Evolutionary conservation across 2,329 filamentous ascomycete species (phyloP), one percentile per base, ranked within the genome.

Genomic region (Aspergillus eucalypticola): DNA sequence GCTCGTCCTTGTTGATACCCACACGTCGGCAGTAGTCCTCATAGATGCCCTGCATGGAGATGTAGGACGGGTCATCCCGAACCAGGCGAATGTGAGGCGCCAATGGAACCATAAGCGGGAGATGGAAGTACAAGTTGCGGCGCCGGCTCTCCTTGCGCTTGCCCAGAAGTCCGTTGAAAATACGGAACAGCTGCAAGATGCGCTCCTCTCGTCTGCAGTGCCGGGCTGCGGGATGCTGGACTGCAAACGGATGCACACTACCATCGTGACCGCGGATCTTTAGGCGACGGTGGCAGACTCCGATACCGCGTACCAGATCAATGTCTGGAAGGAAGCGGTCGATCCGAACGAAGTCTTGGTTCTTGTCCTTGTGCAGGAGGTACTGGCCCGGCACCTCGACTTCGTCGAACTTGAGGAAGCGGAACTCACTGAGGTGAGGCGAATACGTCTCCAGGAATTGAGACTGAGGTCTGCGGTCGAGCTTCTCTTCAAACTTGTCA

Each of bases 301-400:
- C 92, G 68, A 96, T 92, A 8, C 90, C 91, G 58, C 95, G 89
- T 44, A 99, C 91, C 55, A 98, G 84, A 68, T 99, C 94, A 19
- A 99, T 92, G 66, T 95, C 91, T 8, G 96, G 93, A 69, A 99
- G 79, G 85, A 99, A 99, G 23, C 94, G 90, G 75, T 99, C 96
- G 66, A 99, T 98, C 49, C 93, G 90, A 66, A 99, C 89, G 73
- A 99, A 99, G 75, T 99, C 95, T 69, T 96, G 92, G 75, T 99
- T 99, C 85, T 98, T 99, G 71, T 99, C 96, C 76, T 95, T 96
- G 79, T 97, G 95, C 73, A 96, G 89, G 64, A 97, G 81, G 75
- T 99, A 99, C 74, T 99, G 95, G 0, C 95, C 95, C 3, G 96
- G 96, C 38, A 99, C 88, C 77, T 99, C 95, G 11, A 99, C 94